Conservation (phyloP, 2,329 filamentous ascomycete genomes). For the Aureobasidium sp. region DNA sequence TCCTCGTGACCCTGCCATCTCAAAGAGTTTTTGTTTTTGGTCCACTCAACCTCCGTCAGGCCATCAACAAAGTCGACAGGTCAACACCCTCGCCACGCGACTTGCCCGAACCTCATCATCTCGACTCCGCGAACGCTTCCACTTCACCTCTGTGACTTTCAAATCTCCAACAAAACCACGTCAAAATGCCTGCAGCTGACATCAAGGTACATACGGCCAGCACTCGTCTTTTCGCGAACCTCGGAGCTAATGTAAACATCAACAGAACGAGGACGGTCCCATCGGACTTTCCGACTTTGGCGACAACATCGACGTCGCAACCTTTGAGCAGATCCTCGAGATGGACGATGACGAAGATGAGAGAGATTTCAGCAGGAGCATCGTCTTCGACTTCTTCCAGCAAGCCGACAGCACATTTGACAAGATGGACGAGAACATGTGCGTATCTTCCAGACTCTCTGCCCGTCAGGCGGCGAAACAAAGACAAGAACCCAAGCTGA, state of each 20-base stretch:
- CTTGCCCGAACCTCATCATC: neutral
- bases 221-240: neutral
- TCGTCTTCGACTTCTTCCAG: constrained; percentile 87
- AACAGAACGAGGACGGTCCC: constrained; percentile 39
- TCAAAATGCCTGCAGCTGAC: constrained; percentile 13
- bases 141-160: neutral
- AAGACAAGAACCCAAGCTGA: neutral
- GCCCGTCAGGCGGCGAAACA: neutral
- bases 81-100: neutral
- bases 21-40: neutral
- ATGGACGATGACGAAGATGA: constrained; percentile 91
- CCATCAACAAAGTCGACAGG: neutral
- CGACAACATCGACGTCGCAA: constrained; percentile 67
- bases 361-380: constrained; percentile 77
- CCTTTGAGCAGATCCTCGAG: constrained; percentile 92
- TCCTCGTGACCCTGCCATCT: constrained; percentile 3
- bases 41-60: neutral
- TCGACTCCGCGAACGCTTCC: neutral
- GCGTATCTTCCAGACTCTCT: constrained; percentile 36
- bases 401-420: constrained; percentile 81
- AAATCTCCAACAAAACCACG: neutral
- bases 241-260: neutral
- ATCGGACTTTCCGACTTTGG: constrained; percentile 54
- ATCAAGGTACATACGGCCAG: constrained; percentile 12
- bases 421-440: constrained; percentile 79